Evolutionary conservation across 192 early-diverging fungal genomes (phyloP), one percentile per base, ranked within the genome.

Genomic region (Rhizoclosmatium sp.): DNA sequence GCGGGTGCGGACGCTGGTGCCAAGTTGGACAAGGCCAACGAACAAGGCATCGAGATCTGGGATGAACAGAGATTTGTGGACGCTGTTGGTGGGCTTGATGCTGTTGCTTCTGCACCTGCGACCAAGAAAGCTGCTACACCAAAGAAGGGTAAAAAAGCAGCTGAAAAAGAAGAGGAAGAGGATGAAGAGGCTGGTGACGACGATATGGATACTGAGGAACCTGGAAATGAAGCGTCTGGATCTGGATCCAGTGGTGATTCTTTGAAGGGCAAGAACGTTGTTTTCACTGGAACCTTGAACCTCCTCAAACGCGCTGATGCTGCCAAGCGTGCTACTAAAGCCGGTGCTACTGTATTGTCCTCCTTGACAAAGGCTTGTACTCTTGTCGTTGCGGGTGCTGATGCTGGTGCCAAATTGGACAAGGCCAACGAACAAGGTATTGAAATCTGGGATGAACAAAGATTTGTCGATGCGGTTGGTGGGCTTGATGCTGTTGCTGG

Each of bases 381-480:
- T 42, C 46, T 69, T 10, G 66, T 69, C 2, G 66, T 69, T 42
- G 66, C 66, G 16, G 66, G 66, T 4, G 66, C 5, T 19, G 66
- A 69, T 69, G 66, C 66, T 47, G 66, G 66, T 47, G 61, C 66
- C 66, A 69, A 69, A 23, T 46, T 69, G 66, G 66, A 42, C 1
- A 69, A 69, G 42, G 66, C 66, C 46, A 5, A 23, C 16, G 66
- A 42, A 19, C 5, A 41, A 16, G 66, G 66, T 1, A 45, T 69
- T 47, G 66, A 69, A 7, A 69, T 69, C 46, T 69, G 66, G 66
- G 14, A 23, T 69, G 66, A 69, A 47, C 31, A 69, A 5, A 7
- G 46, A 23, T 69, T 69, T 47, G 12, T 69, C 7, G 46, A 69
- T 16, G 51, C 51, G 0, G 9, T 54, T 7, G 51, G 51, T 54